Base-by-base conservation (phyloP, 2,329 filamentous ascomycete genomes). In the Biscogniauxia sp. region DNA sequence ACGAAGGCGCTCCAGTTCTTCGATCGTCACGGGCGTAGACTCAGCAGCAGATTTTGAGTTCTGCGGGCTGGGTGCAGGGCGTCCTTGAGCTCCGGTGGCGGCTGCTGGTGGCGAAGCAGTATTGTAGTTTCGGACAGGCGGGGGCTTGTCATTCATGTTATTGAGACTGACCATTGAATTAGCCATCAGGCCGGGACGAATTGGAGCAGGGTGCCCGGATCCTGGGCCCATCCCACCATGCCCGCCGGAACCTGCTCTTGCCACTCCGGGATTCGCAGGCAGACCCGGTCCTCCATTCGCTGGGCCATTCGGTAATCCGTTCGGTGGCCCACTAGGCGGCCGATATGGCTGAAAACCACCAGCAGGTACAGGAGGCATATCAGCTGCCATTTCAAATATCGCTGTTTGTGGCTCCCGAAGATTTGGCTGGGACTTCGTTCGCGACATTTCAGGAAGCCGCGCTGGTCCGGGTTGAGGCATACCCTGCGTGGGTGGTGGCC, bases 1-100 rank as follows among this genome's bases (percentile, higher is more conserved):
- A 32, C 91, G 88, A 8, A 98, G 78, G 20, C 83, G 82, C 67
- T 96, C 90, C 7, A 99, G 80, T 72, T 96, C 91, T 51, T 90
- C 86, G 2, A 84, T 78, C 0, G 93, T 97, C 3, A 98, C 88
- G 0, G 88, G 89, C 1, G 78, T 65, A 45, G 77, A 73, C 23
- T 72, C 71, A 11, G 70, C 60, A 20, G 70, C 66, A 1, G 73
- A 53, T 64, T 65, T 73, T 58, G 61, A 70, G 64, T 68, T 64
- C 57, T 69, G 70, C 26, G 72, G 69, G 53, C 69, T 73, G 25
- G 75, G 77, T 61, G 72, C 76, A 55, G 70, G 77, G 57, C 74
- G 77, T 57, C 73, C 73, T 51, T 78, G 73, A 49, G 69, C 70
- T 15, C 67, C 69, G 37, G 66, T 67, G 26, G 66, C 68, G 17